These are phyloP conservation scores for Lolium rigidum DNA, from an alignment of 176 grass and related monocot genomes.

Conservation along the genomic window DNA sequence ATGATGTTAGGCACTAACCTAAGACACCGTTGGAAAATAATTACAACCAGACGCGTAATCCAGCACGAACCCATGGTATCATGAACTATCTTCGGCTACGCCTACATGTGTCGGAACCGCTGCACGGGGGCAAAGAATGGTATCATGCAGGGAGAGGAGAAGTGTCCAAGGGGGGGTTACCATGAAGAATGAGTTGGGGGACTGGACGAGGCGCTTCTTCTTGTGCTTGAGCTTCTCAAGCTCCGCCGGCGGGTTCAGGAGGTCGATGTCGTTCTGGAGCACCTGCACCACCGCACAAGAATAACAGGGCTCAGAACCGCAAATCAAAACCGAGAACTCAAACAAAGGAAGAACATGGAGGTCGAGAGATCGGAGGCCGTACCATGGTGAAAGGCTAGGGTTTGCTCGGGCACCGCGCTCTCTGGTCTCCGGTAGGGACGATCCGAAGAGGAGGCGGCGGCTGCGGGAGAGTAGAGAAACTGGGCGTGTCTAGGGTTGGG, in stretches of 20 bases:
- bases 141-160: neutral
- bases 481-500: conserved; percentile 5
- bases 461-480: neutral
- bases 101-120: neutral
- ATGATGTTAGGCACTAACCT: no score
- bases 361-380: neutral
- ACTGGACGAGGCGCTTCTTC: conserved; percentile 92
- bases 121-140: no score
- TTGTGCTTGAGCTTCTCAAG: conserved; percentile 92
- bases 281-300: conserved; percentile 43
- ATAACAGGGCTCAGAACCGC: neutral
- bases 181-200: conserved; percentile 88
- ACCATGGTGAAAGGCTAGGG: conserved; percentile 37
- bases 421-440: conserved; percentile 31
- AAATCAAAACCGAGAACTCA: neutral
- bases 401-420: conserved; percentile 31
- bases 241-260: conserved; percentile 78
- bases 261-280: conserved; percentile 84
- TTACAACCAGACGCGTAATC: neutral
- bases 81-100: neutral
- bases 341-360: neutral
- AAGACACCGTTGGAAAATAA: neutral
- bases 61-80: no score
- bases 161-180: neutral
- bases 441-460: conserved; percentile 33